phyloP scores from a whole-genome alignment of 208 protist species.

The Sergeia podlipaevii region DNA sequence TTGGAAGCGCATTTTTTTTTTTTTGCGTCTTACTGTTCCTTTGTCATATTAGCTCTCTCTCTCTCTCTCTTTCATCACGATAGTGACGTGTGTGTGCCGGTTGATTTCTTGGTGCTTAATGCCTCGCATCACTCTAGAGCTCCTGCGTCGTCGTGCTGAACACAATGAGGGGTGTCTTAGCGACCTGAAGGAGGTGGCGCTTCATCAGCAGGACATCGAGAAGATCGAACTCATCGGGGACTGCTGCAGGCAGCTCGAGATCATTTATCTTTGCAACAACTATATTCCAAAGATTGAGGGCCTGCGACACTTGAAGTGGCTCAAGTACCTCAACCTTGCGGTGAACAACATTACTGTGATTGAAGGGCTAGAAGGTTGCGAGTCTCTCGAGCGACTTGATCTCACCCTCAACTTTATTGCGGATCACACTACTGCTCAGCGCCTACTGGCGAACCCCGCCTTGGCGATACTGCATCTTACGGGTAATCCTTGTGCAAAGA shows the following conservation, averaged over 20 bases:
- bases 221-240: constrained; percentile 88
- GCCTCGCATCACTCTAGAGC: constrained; percentile 88
- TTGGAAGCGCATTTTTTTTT: constrained; percentile 3
- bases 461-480: constrained; percentile 92
- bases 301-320: constrained; percentile 91
- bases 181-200: constrained; percentile 94
- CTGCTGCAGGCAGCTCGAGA: constrained; percentile 89
- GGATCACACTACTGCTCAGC: constrained; percentile 76
- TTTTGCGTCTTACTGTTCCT: constrained; percentile 2
- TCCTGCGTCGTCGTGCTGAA: constrained; percentile 94
- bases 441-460: constrained; percentile 77
- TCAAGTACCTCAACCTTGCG: constrained; percentile 97
- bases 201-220: constrained; percentile 97
- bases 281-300: constrained; percentile 95
- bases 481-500: constrained; percentile 94
- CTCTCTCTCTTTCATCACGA: constrained; percentile 9
- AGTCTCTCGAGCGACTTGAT: constrained; percentile 94
- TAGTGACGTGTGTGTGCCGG: not conserved
- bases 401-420: constrained; percentile 97
- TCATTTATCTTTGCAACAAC: constrained; percentile 97
- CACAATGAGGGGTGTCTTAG: constrained; percentile 96
- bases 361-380: constrained; percentile 92
- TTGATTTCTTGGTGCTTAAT: constrained; percentile 14
- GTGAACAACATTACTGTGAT: constrained; percentile 96
- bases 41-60: constrained; percentile 11